Base-by-base conservation (phyloP, 257 asterid genomes). In the Capsicum chinense region DNA sequence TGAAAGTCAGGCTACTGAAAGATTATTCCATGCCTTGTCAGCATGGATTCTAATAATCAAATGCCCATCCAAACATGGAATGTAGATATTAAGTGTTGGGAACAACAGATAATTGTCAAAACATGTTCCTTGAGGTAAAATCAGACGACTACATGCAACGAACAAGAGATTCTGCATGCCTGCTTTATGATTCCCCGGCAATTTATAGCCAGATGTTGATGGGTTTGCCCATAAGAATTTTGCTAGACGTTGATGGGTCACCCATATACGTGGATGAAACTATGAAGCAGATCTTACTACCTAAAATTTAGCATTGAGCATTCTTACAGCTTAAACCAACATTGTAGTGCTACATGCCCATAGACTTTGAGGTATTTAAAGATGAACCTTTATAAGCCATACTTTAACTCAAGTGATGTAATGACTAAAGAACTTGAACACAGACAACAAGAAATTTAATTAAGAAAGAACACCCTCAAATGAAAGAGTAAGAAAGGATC, bases 261-360 rank as follows among this genome's bases (percentile, higher is more conserved):
- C 33, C 33, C 33, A 26, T 26, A 71, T 17, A 44, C 48, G 3
- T 47, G 15, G 10, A 47, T 73, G 80, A 13, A 73, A 47, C 58
- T 44, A 47, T 73, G 80, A 47, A 47, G 59, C 80, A 73, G 80
- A 73, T 47, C 80, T 47, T 47, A 48, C 80, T 73, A 47, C 80
- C 80, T 47, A 48, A 73, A 73, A 48, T 73, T 19, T n/a, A 11
- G 58, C 17, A 2, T 19, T 47, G 3, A 71, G 56, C 56, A 47
- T 48, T 48, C 80, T 59, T n/a, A n/a, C 80, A 11, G 47, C n/a
- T 9, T 70, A 44, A 17, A 70, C 37, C 9, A 42, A 42, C 5
- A 56, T 35, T 42, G 79, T 26, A 70, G 1, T 70, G 44, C 33
- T 71, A 19, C 80, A 47, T 71, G 80, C 33, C 39, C 39, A 71